Percentiles rank a stretch among this genome's conserved stretches.
Evolutionary conservation across 73 alveolate genomes (phyloP).

Genomic region (Paramecium pentaurelia): DNA sequence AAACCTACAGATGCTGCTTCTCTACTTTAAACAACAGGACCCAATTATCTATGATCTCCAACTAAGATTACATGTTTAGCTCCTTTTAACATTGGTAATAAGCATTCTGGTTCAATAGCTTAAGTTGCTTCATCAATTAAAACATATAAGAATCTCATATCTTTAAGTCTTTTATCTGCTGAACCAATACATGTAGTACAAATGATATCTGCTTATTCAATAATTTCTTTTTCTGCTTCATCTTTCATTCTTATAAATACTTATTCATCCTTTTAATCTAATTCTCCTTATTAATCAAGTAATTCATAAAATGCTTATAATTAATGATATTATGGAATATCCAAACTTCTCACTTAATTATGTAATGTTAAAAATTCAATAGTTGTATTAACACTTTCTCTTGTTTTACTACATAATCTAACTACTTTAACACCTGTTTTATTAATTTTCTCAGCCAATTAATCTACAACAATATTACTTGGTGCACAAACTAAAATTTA

Average conservation of each 20-base stretch:
- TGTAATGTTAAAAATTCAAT: conserved; percentile 97
- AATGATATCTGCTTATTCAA: conserved; percentile 57
- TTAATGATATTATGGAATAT: conserved; percentile 42
- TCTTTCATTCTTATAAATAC: conserved; percentile 43
- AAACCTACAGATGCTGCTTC: conserved; percentile 99
- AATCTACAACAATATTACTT: conserved; percentile 98
- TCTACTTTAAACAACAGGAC: conserved; percentile 99
- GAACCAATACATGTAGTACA: conserved; percentile 64
- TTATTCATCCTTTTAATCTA: conserved; percentile 50
- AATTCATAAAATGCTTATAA: conserved; percentile 49
- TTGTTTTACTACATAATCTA: conserved; percentile 97
- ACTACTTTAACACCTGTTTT: conserved; percentile 84
- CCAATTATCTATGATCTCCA: conserved; percentile 99
- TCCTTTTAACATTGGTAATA: conserved; percentile 95
- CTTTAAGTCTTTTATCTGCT: conserved; percentile 57
- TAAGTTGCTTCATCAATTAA: conserved; percentile 94
- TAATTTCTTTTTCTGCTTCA: conserved; percentile 58
- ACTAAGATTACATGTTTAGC: conserved; percentile 97
- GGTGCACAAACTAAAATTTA: conserved; percentile 99
- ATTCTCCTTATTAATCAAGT: conserved; percentile 56
- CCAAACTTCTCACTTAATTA: conserved; percentile 66
- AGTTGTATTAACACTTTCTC: conserved; percentile 96
- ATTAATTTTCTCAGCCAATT: conserved; percentile 53
- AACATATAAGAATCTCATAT: conserved; percentile 58
- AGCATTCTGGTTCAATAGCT: conserved; percentile 98